Conservation (phyloP, 208 protist genomes). For the Wallacemonas sp. region DNA sequence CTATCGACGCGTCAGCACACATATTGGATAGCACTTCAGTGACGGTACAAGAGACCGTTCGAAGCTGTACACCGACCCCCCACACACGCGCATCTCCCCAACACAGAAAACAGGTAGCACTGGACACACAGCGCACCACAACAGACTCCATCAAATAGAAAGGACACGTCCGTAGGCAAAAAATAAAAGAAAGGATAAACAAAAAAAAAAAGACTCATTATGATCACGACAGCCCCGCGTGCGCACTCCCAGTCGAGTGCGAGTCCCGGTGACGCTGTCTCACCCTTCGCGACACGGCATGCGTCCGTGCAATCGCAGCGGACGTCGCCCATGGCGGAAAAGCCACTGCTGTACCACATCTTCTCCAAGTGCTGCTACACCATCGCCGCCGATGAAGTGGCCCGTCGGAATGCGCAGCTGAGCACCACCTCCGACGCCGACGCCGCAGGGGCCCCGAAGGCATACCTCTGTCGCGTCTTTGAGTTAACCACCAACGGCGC, state of each 20-base stretch:
- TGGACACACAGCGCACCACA: too few relatives aligned
- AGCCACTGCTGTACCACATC: constrained; percentile 33
- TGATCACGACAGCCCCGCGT: not conserved
- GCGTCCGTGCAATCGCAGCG: not conserved
- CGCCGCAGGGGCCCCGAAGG: not conserved
- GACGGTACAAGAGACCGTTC: too few relatives aligned
- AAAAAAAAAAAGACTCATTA: not conserved
- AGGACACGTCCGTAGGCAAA: not conserved
- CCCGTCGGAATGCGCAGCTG: not conserved
- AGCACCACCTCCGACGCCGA: constrained; percentile 8
- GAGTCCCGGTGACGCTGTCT: not conserved
- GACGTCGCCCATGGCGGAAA: not conserved
- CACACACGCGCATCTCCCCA: too few relatives aligned
- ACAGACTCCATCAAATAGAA: not conserved
- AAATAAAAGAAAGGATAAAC: not conserved
- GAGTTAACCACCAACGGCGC: constrained; percentile 36
- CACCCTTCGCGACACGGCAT: not conserved
- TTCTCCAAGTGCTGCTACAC: constrained; percentile 20
- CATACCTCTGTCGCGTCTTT: constrained; percentile 24
- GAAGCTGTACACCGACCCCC: too few relatives aligned
- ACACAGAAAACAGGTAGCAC: too few relatives aligned
- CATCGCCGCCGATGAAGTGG: not conserved
- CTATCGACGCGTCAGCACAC: too few relatives aligned
- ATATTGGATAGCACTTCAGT: too few relatives aligned
- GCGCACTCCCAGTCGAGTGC: not conserved